Conservation (phyloP, 192 early-diverging fungal genomes). For the Entrophospora sp. region DNA sequence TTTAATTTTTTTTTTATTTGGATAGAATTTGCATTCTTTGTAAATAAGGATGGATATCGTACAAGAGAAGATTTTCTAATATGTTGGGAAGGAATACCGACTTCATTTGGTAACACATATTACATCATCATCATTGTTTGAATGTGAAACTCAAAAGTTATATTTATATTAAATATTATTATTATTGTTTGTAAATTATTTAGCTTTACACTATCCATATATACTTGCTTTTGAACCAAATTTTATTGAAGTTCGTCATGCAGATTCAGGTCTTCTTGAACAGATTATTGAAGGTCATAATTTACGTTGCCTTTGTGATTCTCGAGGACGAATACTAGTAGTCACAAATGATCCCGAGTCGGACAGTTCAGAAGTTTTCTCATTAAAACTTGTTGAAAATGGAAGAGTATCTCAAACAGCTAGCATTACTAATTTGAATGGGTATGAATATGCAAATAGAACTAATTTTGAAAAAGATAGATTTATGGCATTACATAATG, state of each 20-base stretch:
- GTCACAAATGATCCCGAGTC: slow-evolving; percentile 7
- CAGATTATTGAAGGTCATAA: slow-evolving; percentile 49
- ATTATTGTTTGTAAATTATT: neutral
- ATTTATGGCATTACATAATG: too few relatives aligned
- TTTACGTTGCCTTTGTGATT: slow-evolving; percentile 13
- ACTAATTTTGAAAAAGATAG: too few relatives aligned
- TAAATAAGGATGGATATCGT: slow-evolving; percentile 78
- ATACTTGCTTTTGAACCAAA: slow-evolving; percentile 82
- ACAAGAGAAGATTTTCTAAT: slow-evolving; percentile 70
- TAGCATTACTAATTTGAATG: too few relatives aligned
- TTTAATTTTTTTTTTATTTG: neutral
- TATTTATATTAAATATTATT: neutral
- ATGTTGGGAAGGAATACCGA: slow-evolving; percentile 80
- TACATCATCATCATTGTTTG: neutral
- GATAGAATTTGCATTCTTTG: slow-evolving; percentile 84
- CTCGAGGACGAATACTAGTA: slow-evolving; percentile 11
- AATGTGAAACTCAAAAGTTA: too few relatives aligned
- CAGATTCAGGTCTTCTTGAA: slow-evolving; percentile 61
- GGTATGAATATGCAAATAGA: too few relatives aligned
- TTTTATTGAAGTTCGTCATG: slow-evolving; percentile 84
- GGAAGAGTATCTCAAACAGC: too few relatives aligned
- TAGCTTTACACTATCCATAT: slow-evolving; percentile 69
- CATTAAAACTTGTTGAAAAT: slow-evolving; percentile 9
- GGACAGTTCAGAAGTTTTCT: slow-evolving; percentile 17
- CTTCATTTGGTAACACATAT: slow-evolving; percentile 48